A percentile compares a stretch with the other conserved stretches of the same genome.
Evolutionary conservation across 208 protist species (phyloP).

Genomic region (Leishmania turanica): DNA sequence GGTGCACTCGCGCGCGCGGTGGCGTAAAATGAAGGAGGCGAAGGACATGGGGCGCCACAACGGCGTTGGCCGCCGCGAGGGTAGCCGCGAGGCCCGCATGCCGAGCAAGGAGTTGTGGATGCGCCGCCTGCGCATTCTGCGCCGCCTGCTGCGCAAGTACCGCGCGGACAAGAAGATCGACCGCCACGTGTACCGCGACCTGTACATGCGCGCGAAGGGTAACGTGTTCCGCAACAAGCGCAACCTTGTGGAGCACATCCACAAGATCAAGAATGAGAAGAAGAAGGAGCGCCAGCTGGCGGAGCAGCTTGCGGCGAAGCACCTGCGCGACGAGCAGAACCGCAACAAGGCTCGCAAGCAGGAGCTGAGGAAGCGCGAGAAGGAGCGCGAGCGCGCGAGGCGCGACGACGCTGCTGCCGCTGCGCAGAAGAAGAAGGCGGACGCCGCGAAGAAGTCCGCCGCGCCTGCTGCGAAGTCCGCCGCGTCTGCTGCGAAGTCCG

Average conservation of each 20-base stretch:
- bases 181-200: constrained; percentile 97
- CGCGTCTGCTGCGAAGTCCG: constrained; percentile 60
- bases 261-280: constrained; percentile 97
- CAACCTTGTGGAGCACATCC: constrained; percentile 98
- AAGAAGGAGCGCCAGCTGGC: constrained; percentile 94
- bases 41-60: constrained; percentile 95
- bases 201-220: constrained; percentile 99
- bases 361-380: constrained; percentile 77
- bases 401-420: constrained; percentile 57
- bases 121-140: constrained; percentile 97
- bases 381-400: constrained; percentile 74
- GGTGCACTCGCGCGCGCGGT: constrained; percentile 96
- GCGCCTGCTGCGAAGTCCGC: constrained; percentile 45
- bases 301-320: constrained; percentile 87
- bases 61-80: constrained; percentile 96
- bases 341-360: constrained; percentile 72
- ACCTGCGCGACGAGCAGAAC: constrained; percentile 66
- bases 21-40: constrained; percentile 85
- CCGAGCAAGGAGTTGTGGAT: constrained; percentile 98
- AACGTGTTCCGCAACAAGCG: constrained; percentile 99
- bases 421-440: constrained; percentile 48
- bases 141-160: constrained; percentile 98
- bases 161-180: constrained; percentile 98
- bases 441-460: constrained; percentile 52
- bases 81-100: constrained; percentile 98